Evolutionary conservation across 1,284 basidiomycete species (phyloP).

Genomic region (Boletus sp.): DNA sequence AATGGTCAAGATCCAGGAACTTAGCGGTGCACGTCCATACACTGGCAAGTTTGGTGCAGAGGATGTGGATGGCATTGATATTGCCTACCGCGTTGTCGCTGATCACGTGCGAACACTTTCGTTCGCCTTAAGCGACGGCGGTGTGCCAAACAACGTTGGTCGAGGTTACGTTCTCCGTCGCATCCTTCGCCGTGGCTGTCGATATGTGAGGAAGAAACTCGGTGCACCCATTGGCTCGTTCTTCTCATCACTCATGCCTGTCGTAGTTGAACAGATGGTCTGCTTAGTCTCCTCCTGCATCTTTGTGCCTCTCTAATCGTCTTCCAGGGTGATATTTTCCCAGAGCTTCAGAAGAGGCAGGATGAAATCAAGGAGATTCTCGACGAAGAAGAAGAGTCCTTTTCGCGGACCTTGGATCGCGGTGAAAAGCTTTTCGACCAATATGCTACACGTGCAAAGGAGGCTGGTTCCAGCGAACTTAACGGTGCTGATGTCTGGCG

Average conservation of each 20-base stretch:
- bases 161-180: constrained; percentile 93
- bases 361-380: constrained; percentile 92
- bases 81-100: constrained; percentile 94
- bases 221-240: constrained; percentile 92
- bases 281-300: constrained; percentile 19
- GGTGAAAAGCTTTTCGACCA: constrained; percentile 96
- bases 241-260: constrained; percentile 90
- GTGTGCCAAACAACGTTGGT: constrained; percentile 94
- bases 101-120: constrained; percentile 96
- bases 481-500: constrained; percentile 95
- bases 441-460: constrained; percentile 72
- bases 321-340: constrained; percentile 80
- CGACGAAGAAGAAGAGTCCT: constrained; percentile 96
- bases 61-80: constrained; percentile 92
- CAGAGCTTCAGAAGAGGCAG: constrained; percentile 84
- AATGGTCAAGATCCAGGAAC: constrained; percentile 82
- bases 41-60: constrained; percentile 90
- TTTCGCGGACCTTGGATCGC: constrained; percentile 92
- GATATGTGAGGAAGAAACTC: constrained; percentile 95
- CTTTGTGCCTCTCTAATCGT: constrained; percentile 12
- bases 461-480: constrained; percentile 65
- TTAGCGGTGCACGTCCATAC: constrained; percentile 88
- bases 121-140: constrained; percentile 94
- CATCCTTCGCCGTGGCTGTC: constrained; percentile 87
- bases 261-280: constrained; percentile 87